Base-by-base conservation (phyloP, 2,329 filamentous ascomycete genomes). In the Sporothrix pseudoabietina region DNA sequence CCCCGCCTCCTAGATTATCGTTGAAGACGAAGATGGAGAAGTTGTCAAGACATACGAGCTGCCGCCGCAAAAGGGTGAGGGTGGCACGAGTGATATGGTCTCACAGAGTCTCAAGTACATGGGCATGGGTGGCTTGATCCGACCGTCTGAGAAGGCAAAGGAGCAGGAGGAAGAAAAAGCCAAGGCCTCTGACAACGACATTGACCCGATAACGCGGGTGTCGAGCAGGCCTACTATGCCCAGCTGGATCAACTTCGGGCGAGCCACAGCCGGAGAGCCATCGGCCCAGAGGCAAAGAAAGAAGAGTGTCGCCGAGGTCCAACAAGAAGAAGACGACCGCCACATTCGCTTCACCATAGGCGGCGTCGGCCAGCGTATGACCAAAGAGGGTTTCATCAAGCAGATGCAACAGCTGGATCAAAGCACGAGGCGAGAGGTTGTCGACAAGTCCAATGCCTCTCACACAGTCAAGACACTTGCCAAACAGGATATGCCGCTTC, bases 21-120 rank as follows among this genome's bases (percentile, higher is more conserved):
- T 97, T 19, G 93, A 97, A 82, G 92, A 97, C 75, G 91, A 92
- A 80, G 77, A 94, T 77, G 93, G 93, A 59, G 93, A 97, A 80
- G 93, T 97, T 44, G 88, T 97, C 79, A 94, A 94, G 83, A 90
- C 92, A 73, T 94, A 94, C 79, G 90, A 94, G 76, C 87, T 95
- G 39, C 90, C 91, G 0, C 83, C 86, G 0, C 81, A 87, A 35
- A 88, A 86, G 75, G 75, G 77, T 0, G 83, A 84, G 14, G 79
- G 81, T 22, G 80, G 77, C 22, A 30, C 69, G 4, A 66, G 41
- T 7, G 82, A 81, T 59, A 75, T 82, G 22, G 78, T 87, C 41
- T 81, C 82, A 22, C 81, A 84, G 32, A 82, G 86, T 72, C 81
- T 88, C 49, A 88, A 87, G 77, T 86, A 87, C 73, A 85, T 88